These are phyloP conservation scores for Rauvolfia tetraphylla DNA, from an alignment of 257 asterid species.

Conservation along the genomic window DNA sequence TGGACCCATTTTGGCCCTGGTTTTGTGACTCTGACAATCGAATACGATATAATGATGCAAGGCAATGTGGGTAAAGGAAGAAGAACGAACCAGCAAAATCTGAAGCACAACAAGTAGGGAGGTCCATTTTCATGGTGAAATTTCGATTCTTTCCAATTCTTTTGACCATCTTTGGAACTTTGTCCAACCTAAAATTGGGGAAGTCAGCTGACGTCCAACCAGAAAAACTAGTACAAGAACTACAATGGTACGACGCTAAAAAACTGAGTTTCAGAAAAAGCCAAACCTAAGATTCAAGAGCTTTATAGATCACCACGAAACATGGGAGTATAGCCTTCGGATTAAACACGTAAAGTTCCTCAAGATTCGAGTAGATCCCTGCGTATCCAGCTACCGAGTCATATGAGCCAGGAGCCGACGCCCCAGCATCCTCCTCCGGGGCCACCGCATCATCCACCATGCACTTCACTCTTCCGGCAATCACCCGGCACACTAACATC, in stretches of 20 bases:
- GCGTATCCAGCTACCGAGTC: slow-evolving; percentile 43
- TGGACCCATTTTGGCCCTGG: too few species aligned
- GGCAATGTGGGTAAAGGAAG: neutral
- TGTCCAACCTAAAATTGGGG: slow-evolving; percentile 13
- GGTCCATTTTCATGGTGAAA: neutral
- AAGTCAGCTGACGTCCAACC: slow-evolving; percentile 6
- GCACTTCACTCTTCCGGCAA: slow-evolving; percentile 74
- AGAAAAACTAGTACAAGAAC: neutral
- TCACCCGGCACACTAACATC: slow-evolving; percentile 89
- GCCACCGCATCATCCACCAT: slow-evolving; percentile 31
- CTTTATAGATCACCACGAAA: slow-evolving; percentile 51
- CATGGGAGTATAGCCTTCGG: slow-evolving; percentile 57
- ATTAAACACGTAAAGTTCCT: slow-evolving; percentile 48
- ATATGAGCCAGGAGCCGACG: slow-evolving; percentile 10
- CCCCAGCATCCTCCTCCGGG: slow-evolving; percentile 23
- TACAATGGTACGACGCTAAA: neutral
- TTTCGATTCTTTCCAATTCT: neutral
- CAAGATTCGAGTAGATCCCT: slow-evolving; percentile 38
- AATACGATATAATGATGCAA: too few species aligned
- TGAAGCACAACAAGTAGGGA: neutral
- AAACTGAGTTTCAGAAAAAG: slow-evolving; percentile 3
- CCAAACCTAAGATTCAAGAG: slow-evolving; percentile 29
- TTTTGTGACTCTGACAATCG: too few species aligned
- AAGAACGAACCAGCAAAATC: neutral
- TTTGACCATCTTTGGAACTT: slow-evolving; percentile 1